phyloP scores from a whole-genome alignment of 2,329 filamentous ascomycete species.

The Gnomoniopsis sp. region DNA sequence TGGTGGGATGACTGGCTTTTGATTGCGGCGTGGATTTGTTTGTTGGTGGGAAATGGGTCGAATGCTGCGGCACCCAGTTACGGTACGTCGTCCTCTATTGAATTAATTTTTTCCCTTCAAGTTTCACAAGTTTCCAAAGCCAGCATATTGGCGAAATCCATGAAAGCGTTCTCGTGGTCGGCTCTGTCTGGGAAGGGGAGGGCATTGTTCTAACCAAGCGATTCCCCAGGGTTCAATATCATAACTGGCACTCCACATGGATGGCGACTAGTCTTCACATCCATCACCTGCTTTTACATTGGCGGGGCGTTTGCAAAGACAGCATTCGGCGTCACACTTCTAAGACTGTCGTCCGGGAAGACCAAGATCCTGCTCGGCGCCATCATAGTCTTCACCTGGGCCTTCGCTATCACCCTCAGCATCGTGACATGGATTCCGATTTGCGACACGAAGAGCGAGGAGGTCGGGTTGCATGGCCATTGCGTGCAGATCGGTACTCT shows the following conservation, averaged over 20 bases:
- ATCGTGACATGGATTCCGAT: slow-evolving; percentile 8
- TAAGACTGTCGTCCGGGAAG: slow-evolving; percentile 1
- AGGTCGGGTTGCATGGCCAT: not conserved
- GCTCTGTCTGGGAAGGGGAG: no score
- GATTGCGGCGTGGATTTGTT: slow-evolving; percentile 1
- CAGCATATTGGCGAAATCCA: no score
- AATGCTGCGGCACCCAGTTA: not conserved
- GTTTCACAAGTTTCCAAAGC: no score
- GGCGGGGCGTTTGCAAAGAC: slow-evolving; percentile 1
- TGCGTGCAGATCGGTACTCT: slow-evolving; percentile 4
- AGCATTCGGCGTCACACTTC: slow-evolving; percentile 5
- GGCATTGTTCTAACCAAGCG: no score
- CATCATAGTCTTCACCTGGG: slow-evolving; percentile 6
- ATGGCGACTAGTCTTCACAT: not conserved
- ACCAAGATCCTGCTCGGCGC: not conserved
- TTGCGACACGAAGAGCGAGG: not conserved
- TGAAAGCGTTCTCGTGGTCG: no score
- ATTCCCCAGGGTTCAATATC: slow-evolving; percentile 5
- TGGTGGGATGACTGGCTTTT: slow-evolving; percentile 10
- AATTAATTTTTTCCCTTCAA: no score
- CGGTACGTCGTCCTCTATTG: not conserved
- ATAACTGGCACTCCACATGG: slow-evolving; percentile 1
- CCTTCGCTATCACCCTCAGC: not conserved
- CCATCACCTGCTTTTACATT: slow-evolving; percentile 2
- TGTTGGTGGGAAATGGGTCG: not conserved